These are phyloP conservation scores for Zygotorulaspora chibaensis DNA, from an alignment of 805 yeast species.

Conservation along the genomic window DNA sequence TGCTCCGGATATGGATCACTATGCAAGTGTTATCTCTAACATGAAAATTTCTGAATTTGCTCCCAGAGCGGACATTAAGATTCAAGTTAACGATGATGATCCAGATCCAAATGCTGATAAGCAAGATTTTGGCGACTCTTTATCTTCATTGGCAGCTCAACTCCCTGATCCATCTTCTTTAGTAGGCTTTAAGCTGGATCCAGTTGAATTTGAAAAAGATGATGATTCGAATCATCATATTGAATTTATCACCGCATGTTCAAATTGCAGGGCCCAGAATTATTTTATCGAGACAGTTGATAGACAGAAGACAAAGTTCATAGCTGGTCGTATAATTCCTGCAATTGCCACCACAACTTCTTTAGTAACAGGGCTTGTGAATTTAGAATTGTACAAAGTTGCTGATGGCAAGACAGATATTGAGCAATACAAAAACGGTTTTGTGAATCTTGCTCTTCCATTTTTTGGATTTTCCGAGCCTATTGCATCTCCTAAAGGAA, in stretches of 20 bases:
- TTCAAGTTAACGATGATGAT: constrained; percentile 82
- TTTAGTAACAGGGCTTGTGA: constrained; percentile 89
- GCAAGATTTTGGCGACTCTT: constrained; percentile 54
- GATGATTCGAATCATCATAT: constrained; percentile 96
- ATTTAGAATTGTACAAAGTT: constrained; percentile 87
- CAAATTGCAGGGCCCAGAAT: constrained; percentile 92
- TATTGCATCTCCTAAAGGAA: constrained; percentile 74
- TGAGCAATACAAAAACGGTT: constrained; percentile 90
- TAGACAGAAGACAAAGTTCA: constrained; percentile 84
- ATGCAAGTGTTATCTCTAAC: constrained; percentile 48
- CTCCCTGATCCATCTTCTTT: constrained; percentile 85
- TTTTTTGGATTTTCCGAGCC: constrained; percentile 98
- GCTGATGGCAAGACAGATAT: constrained; percentile 68
- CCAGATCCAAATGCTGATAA: constrained; percentile 72
- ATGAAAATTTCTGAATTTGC: constrained; percentile 58
- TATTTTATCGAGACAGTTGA: constrained; percentile 88
- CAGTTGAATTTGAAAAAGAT: constrained; percentile 97
- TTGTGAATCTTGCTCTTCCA: constrained; percentile 86
- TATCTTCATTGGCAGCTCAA: constrained; percentile 64
- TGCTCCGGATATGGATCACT: constrained; percentile 45
- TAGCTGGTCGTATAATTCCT: constrained; percentile 97
- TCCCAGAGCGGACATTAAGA: constrained; percentile 71
- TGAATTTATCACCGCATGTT: constrained; percentile 92
- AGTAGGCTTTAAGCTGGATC: constrained; percentile 79
- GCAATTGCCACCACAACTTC: constrained; percentile 99